Percentiles rank a stretch among this genome's conserved stretches.
These are phyloP conservation scores for Quercus aquifolioides DNA, from an alignment of 306 rosid genomes.

Conservation along the genomic window DNA sequence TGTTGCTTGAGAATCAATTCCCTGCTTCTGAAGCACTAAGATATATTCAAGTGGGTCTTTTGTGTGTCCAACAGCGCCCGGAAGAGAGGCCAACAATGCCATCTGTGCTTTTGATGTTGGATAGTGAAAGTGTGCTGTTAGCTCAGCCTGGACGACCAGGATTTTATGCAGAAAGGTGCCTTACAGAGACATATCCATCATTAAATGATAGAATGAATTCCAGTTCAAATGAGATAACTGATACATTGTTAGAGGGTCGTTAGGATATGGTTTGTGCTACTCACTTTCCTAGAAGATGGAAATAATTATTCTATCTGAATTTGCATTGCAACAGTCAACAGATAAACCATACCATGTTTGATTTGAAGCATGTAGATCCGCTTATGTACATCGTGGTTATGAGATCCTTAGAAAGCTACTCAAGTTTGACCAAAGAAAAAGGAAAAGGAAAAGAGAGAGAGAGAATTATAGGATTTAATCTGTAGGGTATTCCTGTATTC, in stretches of 20 bases:
- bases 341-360: background rate
- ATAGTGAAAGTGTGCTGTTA: conserved; percentile 27
- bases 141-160: conserved; percentile 45
- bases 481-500: too few species aligned
- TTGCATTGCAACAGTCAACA: background rate
- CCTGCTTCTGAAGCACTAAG: conserved; percentile 18
- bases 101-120: conserved; percentile 41
- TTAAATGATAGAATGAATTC: conserved; percentile 21
- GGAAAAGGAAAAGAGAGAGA: too few species aligned
- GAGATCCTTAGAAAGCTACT: background rate
- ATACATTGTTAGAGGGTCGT: conserved; percentile 28
- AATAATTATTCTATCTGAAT: background rate
- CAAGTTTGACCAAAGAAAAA: background rate
- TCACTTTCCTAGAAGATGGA: background rate
- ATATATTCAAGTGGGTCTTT: conserved; percentile 50
- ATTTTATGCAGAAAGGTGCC: conserved; percentile 36
- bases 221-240: conserved; percentile 27
- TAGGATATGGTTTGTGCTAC: background rate
- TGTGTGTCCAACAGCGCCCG: conserved; percentile 45
- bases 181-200: conserved; percentile 32
- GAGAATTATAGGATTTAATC: too few species aligned
- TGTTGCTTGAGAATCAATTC: conserved; percentile 18
- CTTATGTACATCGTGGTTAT: background rate
- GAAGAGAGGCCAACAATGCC: conserved; percentile 63
- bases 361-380: background rate